Conservation (phyloP, 768 basidiomycete genomes). For the Chlorophyllum brunneum region DNA sequence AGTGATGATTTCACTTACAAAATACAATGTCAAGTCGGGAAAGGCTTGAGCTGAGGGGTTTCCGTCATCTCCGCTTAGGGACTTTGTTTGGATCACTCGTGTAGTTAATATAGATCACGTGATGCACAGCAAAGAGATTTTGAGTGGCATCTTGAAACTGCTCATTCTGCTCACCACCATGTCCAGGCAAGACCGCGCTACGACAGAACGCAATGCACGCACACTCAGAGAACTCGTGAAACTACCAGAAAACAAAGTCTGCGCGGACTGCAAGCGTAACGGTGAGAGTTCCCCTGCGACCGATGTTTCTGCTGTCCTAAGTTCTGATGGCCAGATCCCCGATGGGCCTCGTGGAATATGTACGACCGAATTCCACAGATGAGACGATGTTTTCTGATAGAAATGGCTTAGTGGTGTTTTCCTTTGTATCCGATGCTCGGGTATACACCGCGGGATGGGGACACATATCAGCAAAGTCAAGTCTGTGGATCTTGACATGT, state of each 20-base stretch:
- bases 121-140: constrained; percentile 1
- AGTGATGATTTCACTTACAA: constrained; percentile 62
- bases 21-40: constrained; percentile 54
- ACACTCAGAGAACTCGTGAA: constrained; percentile 87
- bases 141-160: neutral
- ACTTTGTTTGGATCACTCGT: neutral
- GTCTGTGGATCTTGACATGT: constrained; percentile 94
- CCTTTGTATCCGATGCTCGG: constrained; percentile 95
- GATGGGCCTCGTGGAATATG: constrained; percentile 99
- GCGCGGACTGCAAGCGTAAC: constrained; percentile 96
- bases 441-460: constrained; percentile 96
- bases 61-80: neutral
- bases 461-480: constrained; percentile 98
- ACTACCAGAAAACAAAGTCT: constrained; percentile 86
- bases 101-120: no score
- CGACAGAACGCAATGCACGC: constrained; percentile 73
- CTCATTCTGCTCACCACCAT: constrained; percentile 20
- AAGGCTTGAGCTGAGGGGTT: constrained; percentile 11
- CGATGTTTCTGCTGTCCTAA: neutral
- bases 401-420: constrained; percentile 69
- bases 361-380: constrained; percentile 28
- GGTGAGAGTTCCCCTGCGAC: constrained; percentile 45
- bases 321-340: constrained; percentile 59
- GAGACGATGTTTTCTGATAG: constrained; percentile 1
- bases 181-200: constrained; percentile 76